Conservation (phyloP, 768 basidiomycete species). For the Coprinellus micaceus region DNA sequence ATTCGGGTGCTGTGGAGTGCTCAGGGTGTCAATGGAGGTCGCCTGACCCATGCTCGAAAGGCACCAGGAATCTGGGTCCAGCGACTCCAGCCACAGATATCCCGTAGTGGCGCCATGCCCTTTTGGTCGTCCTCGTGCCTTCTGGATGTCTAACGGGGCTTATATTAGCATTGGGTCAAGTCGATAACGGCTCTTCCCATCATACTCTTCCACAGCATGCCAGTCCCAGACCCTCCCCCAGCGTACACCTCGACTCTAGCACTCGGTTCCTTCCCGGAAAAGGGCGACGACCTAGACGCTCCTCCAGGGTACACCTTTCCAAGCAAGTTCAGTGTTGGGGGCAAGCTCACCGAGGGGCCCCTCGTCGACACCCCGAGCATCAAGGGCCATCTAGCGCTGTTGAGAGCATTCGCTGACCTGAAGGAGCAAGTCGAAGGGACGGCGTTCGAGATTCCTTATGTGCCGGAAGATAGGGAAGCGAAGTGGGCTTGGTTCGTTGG, state of each 20-base stretch:
- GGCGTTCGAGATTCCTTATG: slow-evolving; percentile 9
- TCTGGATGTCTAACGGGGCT: too few species aligned
- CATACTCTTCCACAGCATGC: too few species aligned
- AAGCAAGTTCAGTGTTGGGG: slow-evolving; percentile 26
- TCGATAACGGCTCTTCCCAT: too few species aligned
- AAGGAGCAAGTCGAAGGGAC: slow-evolving; percentile 20
- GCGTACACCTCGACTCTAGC: neutral
- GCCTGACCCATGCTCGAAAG: too few species aligned
- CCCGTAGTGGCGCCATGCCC: too few species aligned
- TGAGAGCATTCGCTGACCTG: slow-evolving; percentile 30
- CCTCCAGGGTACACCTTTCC: slow-evolving; percentile 28
- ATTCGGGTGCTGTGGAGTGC: too few species aligned
- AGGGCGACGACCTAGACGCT: neutral
- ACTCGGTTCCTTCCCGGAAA: neutral
- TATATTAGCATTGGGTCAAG: too few species aligned
- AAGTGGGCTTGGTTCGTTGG: slow-evolving; percentile 36
- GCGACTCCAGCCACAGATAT: too few species aligned
- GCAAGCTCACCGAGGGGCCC: slow-evolving; percentile 17
- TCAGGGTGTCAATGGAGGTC: too few species aligned
- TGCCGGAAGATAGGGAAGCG: slow-evolving; percentile 22
- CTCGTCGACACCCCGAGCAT: slow-evolving; percentile 27
- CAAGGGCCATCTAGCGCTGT: slow-evolving; percentile 32
- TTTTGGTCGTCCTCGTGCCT: too few species aligned
- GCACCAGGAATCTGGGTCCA: too few species aligned
- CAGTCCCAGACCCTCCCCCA: neutral